Conservation (phyloP, 257 asterid genomes). For the Marsdenia floribunda region DNA sequence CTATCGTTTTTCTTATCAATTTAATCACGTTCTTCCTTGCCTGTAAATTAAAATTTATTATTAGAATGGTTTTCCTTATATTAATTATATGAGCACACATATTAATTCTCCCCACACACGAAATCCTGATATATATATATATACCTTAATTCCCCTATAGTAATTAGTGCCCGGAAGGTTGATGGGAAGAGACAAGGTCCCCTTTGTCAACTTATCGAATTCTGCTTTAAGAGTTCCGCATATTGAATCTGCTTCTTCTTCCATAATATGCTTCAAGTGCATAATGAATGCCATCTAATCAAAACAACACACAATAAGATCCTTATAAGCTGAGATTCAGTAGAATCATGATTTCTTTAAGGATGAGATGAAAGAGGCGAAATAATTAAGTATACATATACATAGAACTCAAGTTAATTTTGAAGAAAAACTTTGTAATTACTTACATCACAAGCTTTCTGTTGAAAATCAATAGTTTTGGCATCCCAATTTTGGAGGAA, state of each 20-base stretch:
- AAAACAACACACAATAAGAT: not conserved
- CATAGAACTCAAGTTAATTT: too few species aligned
- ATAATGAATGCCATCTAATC: conserved; percentile 25
- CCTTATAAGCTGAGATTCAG: too few species aligned
- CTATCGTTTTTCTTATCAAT: conserved; percentile 42
- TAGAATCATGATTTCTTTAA: too few species aligned
- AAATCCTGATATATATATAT: too few species aligned
- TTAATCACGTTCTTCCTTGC: conserved; percentile 69
- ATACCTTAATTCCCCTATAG: conserved; percentile 18
- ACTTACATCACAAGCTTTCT: conserved; percentile 65
- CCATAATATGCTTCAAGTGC: conserved; percentile 9
- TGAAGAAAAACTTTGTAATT: too few species aligned
- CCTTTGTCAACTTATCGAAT: conserved; percentile 11
- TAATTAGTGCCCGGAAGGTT: conserved; percentile 22
- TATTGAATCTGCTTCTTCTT: conserved; percentile 12
- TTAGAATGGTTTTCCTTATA: too few species aligned
- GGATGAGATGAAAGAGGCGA: too few species aligned
- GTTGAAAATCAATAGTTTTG: conserved; percentile 70
- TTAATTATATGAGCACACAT: too few species aligned
- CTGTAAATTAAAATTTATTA: conserved; percentile 25
- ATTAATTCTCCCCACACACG: too few species aligned
- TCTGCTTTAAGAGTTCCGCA: conserved; percentile 6
- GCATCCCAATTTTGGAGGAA: conserved; percentile 60
- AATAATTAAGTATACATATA: too few species aligned
- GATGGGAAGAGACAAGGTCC: conserved; percentile 25